These are phyloP conservation scores for Mrakia blollopis DNA, from an alignment of 768 basidiomycete species.

Conservation along the genomic window DNA sequence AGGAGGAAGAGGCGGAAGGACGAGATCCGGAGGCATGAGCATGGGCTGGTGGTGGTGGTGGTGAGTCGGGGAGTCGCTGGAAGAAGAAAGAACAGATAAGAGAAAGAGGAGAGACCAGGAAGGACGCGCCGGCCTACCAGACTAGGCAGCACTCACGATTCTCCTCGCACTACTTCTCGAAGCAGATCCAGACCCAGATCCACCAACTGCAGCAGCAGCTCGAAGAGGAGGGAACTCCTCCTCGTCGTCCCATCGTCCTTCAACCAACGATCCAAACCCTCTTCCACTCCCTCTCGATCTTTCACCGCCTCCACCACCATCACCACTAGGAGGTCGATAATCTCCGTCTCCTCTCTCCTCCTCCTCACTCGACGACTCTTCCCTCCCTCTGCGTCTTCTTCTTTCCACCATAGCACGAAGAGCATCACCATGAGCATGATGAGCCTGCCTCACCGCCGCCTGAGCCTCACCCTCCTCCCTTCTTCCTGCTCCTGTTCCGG, in stretches of 20 bases:
- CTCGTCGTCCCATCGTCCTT: not conserved
- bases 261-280: not conserved
- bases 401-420: too few species aligned
- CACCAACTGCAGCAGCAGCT: not conserved
- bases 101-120: not conserved
- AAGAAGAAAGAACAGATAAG: not conserved
- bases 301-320: too few species aligned
- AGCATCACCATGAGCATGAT: too few species aligned
- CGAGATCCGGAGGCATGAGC: not conserved
- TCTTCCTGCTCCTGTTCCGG: too few species aligned
- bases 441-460: too few species aligned
- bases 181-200: not conserved
- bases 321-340: too few species aligned
- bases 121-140: not conserved
- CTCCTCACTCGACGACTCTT: too few species aligned
- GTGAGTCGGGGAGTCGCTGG: not conserved
- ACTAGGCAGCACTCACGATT: not conserved
- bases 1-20: not conserved
- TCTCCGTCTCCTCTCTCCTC: too few species aligned
- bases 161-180: not conserved
- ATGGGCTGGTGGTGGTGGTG: not conserved
- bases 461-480: too few species aligned
- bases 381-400: too few species aligned
- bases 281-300: not conserved
- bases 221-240: not conserved